A percentile compares a stretch with the other conserved stretches of the same genome.
These are phyloP conservation scores for Calophaca sinica DNA, from an alignment of 306 rosid genomes.

Conservation along the genomic window DNA sequence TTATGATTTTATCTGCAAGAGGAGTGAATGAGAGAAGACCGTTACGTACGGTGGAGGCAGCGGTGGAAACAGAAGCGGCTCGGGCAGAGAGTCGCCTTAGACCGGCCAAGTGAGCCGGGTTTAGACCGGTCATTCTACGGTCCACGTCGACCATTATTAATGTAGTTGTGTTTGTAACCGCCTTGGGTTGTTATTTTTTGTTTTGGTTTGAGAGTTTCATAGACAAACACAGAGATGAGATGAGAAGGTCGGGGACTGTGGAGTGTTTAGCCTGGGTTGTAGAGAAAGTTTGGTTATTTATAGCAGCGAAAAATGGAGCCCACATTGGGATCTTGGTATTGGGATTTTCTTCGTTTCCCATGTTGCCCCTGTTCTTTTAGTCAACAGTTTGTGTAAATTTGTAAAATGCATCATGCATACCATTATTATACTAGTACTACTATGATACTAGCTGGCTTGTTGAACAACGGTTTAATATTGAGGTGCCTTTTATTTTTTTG, in stretches of 20 bases:
- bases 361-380: conserved; percentile 35
- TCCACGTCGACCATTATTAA: conserved; percentile 86
- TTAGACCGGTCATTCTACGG: conserved; percentile 84
- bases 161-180: not conserved
- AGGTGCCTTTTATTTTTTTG: no score
- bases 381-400: conserved; percentile 7
- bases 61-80: conserved; percentile 68
- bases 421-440: no score
- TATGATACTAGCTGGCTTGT: not conserved
- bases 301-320: conserved; percentile 51
- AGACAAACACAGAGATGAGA: not conserved
- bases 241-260: not conserved
- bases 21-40: conserved; percentile 77
- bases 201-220: not conserved
- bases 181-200: no score
- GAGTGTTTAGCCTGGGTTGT: conserved; percentile 1
- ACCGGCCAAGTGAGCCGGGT: conserved; percentile 91
- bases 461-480: conserved; percentile 46
- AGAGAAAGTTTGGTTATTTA: conserved; percentile 49
- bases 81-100: conserved; percentile 89
- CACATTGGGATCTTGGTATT: conserved; percentile 40
- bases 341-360: conserved; percentile 9
- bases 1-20: conserved; percentile 64
- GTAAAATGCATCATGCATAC: not conserved
- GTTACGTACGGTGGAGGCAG: conserved; percentile 61